Conservation (phyloP, 345 rosid genomes). For the Clarkia xantiana region DNA sequence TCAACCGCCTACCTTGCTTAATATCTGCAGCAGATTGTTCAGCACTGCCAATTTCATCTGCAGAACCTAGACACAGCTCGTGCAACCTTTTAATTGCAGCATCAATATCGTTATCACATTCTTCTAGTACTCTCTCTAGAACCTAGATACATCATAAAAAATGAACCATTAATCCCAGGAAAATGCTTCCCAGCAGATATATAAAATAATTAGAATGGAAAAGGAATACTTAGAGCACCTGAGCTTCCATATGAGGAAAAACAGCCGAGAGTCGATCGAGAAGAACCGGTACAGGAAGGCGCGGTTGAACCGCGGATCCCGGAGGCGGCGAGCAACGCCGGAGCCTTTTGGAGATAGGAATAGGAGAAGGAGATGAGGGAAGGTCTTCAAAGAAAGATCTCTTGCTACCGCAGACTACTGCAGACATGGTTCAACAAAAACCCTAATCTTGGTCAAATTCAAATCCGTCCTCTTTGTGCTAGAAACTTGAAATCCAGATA, state of each 20-base stretch:
- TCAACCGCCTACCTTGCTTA: constrained; percentile 18
- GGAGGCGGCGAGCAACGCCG: constrained; percentile 29
- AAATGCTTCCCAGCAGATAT: no score
- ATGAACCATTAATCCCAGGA: no score
- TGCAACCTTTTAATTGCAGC: constrained; percentile 54
- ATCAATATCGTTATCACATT: constrained; percentile 54
- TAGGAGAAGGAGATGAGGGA: constrained; percentile 28
- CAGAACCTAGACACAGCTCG: constrained; percentile 31
- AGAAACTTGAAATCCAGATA: no score
- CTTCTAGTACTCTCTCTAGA: constrained; percentile 57
- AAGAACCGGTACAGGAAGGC: constrained; percentile 18
- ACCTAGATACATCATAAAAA: constrained; percentile 18
- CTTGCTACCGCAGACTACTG: constrained; percentile 65
- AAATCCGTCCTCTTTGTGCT: background rate
- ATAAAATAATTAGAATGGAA: background rate
- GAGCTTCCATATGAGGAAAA: constrained; percentile 43
- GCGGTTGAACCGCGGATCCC: constrained; percentile 14
- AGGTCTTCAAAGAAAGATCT: constrained; percentile 55
- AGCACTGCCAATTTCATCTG: constrained; percentile 16
- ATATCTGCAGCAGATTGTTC: constrained; percentile 14
- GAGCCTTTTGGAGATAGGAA: constrained; percentile 34
- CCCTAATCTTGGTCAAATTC: background rate
- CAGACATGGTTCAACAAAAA: constrained; percentile 32
- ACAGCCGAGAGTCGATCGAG: constrained; percentile 34
- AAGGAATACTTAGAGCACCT: constrained; percentile 16